Base-by-base conservation (phyloP, 345 rosid genomes). In the Pseudoturritis turrita region DNA sequence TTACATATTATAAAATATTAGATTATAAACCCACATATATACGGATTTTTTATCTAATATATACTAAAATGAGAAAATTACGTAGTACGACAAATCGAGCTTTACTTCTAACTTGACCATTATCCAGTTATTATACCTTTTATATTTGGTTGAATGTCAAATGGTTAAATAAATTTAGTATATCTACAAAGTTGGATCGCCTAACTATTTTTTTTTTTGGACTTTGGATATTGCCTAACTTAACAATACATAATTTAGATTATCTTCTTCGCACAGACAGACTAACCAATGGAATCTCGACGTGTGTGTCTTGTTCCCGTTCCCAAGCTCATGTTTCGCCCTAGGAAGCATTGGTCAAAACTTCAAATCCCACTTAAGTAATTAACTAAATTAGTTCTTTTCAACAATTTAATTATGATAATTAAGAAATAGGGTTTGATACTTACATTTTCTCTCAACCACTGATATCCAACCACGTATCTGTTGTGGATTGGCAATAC, bases 321-420 rank as follows among this genome's bases (percentile, higher is more conserved):
- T 40, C 8, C 2, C 10, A 61, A 40, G 2, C 21, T 57, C 65
- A 33, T 73, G 77, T 64, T 64, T 73, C 51, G 13, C 3, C 7
- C 14, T 0, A 46, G 77, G 66, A 56, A 37, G 59, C 77, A 61
- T 29, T 56, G 18, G 59, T 56, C 72, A 47, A 29, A 47, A 65
- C 31, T 57, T 57, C 10, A 56, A 14, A 56, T 18, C 64, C 12
- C 29, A 64, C 18, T 64, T 73, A 61, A 17, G 23, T 57, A 40
- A 4, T 33, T 26, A 35, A 39, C 50, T 36, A 25, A 37, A 46
- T 45, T 13, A 65, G 22, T 17, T 64, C 0, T 15, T 43, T 33
- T 72, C 11, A 52, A 55, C 46, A 41, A 41, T 43, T 51, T 15
- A 22, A 29, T 41, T 52, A 73, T 6, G 41, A 17, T 73, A 46